Evolutionary conservation across 1,284 basidiomycete species (phyloP), one percentile per base, ranked within the genome.

Genomic region (Cutaneotrichosporon mucoides): DNA sequence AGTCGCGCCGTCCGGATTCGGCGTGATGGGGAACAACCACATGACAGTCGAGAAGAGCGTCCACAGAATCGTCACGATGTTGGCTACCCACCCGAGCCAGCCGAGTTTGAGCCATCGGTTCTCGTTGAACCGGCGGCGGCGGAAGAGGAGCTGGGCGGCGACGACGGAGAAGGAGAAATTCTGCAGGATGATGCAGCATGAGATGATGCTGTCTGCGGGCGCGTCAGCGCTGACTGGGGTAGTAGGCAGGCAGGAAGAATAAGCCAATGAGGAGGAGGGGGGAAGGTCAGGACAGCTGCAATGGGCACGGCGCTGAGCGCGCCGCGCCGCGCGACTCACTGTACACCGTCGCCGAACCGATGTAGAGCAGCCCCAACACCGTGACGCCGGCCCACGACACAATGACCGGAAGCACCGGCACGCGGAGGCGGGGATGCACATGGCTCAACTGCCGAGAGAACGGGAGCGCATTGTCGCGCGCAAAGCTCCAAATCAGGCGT

Each of bases 1-100:
- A 3, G 55, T 53, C n/a, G 53, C 38, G 2, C 35, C 56, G 7
- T 50, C 48, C 3, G 61, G 61, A 34, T 50, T 16, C 7, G 56
- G 56, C 15, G 54, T 59, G 11, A 56, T 10, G 7, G 61, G 61
- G 61, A 62, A 62, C 34, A 62, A 47, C 61, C 61, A 62, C 54
- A 62, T 57, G 41, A 62, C 57, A 33, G 57, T 54, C 6, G 57
- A 34, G 47, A 59, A 62, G 8, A 56, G 7, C 1, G 45, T 53
- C 57, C 57, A 62, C 4, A 52, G 15, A 7, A 59, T 52, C 2
- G 60, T 61, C 11, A 61, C 8, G 5, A 42, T 42, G 24, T 61
- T 61, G 36, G 42, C 41, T 5, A 61, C 38, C 60, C 60, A 61
- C 13, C 60, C 60, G 5, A 61, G 42, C 6, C 16, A 37, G 12